Conservation (phyloP, 305 asterid genomes). For the Fraxinus velutina region DNA sequence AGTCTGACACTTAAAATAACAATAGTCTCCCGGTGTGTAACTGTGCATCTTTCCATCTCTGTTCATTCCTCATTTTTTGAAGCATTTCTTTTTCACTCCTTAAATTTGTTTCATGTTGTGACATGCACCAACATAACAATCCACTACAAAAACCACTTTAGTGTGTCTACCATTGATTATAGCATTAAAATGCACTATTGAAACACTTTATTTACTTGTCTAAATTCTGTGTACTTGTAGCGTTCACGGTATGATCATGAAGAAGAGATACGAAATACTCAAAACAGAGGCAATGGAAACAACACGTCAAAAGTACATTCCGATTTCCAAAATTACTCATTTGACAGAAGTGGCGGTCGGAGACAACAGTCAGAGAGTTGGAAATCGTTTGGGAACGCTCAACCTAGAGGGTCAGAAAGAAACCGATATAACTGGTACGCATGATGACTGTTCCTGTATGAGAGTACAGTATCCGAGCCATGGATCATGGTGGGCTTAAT, state of each 20-base stretch:
- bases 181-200: not conserved
- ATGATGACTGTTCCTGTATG: constrained; percentile 16
- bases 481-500: not conserved
- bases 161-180: not conserved
- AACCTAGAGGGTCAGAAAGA: constrained; percentile 45
- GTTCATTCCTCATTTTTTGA: not conserved
- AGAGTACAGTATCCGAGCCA: constrained; percentile 10
- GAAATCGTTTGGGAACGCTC: constrained; percentile 47
- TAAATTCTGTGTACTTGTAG: constrained; percentile 42
- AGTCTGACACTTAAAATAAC: not conserved
- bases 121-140: not conserved
- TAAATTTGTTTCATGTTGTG: not conserved
- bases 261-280: constrained; percentile 64
- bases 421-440: constrained; percentile 42
- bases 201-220: constrained; percentile 17
- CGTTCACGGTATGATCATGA: constrained; percentile 74
- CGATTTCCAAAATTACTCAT: constrained; percentile 44
- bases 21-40: not conserved
- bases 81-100: not conserved
- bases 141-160: not conserved
- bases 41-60: not conserved
- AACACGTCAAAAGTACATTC: constrained; percentile 36
- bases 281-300: constrained; percentile 43
- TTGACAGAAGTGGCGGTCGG: constrained; percentile 47
- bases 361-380: constrained; percentile 50